Evolutionary conservation across 805 yeast genomes (phyloP), one percentile per base, ranked within the genome.

Genomic region (Candida tammaniensis): DNA sequence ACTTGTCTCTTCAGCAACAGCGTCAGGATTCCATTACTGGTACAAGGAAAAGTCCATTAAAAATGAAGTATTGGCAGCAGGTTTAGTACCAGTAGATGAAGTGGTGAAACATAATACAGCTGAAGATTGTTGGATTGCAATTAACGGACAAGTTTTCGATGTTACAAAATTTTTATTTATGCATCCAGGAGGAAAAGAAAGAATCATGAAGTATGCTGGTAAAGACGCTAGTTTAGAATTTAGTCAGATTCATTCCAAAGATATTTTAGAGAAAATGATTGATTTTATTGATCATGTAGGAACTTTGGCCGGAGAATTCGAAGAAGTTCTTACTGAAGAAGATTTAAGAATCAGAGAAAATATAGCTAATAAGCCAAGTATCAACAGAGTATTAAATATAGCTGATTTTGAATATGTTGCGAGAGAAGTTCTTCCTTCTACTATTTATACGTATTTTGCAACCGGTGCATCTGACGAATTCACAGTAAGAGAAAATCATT

Each of bases 381-480:
- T 39, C 15, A 12, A 28, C 10, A 23, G 25, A 1, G 51, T 67
- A 7, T 60, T 54, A 44, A 64, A 55, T 34, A 17, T 46, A 50
- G 15, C 27, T 11, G 74, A 68, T 33, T 68, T 69, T 32, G 74
- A 68, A 42, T 48, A 44, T 19, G 49, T 65, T 14, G 71, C 74
- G 7, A 51, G 51, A 28, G 40, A 57, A 27, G 49, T 52, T 5
- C 44, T 68, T 16, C 54, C 68, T 3, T 41, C 35, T 4, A 38
- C 46, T 2, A 61, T 68, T 0, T 68, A 60, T 54, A 52, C 56
- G n/a, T 74, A 39, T 28, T 42, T 29, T 22, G 12, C 34, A 14
- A 75, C 86, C 24, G 96, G 88, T 10, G 74, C 95, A 4, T 95
- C 86, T 55, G 96, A 88, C 55, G 96, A 88, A 60, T 74, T 86